Evolutionary conservation across 2,329 filamentous ascomycete genomes (phyloP), one percentile per base, ranked within the genome.

Genomic region (Stagonosporopsis rhizophila): DNA sequence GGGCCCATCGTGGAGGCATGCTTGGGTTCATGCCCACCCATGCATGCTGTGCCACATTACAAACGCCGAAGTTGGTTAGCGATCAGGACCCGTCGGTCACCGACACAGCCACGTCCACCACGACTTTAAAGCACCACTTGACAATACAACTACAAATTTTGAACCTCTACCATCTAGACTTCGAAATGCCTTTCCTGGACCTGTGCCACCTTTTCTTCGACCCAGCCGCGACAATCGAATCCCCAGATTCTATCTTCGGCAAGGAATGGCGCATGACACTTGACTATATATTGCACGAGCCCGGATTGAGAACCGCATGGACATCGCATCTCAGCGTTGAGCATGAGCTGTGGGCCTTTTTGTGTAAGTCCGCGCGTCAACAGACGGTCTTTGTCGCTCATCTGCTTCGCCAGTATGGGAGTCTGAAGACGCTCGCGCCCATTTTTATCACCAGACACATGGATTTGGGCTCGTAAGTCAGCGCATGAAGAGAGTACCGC

Each of bases 181-280:
- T 1, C n/a, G 30, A 15, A 4, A 56, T 52, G 46, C 53, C 52
- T 4, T 41, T 50, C 6, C 22, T 56, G 15, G 52, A 56, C 15
- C n/a, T 46, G 6, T 25, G 39, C 15, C 41, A 35, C 11, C 6
- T 51, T 1, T 38, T 28, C 9, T 50, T 56, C 34, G 17, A 50
- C 0, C 39, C 52, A 19, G 19, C 20, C 17, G 25, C 23, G 4
- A 38, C 46, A 15, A 35, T 50, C 2, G 40, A 45, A 5, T 34
- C 49, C 11, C 12, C 39, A 9, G 22, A 14, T 5, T 45, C 38
- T 4, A 22, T 50, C 7, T 49, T 46, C 22, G n/a, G 45, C 34
- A 44, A 45, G 22, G 45, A 50, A 25, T 57, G 54, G 54, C 35
- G 30, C 23, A 42, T 52, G 22, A 52, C 47, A 11, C 46, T 52